Conservation (phyloP, 306 rosid species). For the Carpinus fangiana region DNA sequence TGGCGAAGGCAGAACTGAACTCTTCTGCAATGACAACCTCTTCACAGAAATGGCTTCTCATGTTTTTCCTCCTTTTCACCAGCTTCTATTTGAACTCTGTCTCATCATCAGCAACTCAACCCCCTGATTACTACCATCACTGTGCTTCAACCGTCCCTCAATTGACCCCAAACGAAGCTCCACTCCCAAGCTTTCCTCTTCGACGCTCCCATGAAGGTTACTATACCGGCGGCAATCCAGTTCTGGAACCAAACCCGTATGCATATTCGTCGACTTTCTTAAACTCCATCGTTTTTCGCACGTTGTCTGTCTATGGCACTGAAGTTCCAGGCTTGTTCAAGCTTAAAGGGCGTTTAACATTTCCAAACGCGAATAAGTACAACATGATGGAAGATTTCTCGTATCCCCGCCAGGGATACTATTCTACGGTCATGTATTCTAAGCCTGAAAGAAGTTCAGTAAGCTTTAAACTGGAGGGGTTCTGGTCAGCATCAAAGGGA, state of each 20-base stretch:
- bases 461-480: constrained; percentile 42
- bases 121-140: constrained; percentile 30
- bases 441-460: neutral
- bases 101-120: constrained; percentile 23
- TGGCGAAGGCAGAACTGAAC: neutral
- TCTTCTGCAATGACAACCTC: neutral
- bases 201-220: constrained; percentile 23
- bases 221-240: constrained; percentile 34
- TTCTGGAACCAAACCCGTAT: neutral
- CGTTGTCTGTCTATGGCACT: constrained; percentile 21
- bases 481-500: constrained; percentile 55
- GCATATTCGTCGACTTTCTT: neutral
- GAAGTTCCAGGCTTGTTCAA: constrained; percentile 32
- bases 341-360: constrained; percentile 23
- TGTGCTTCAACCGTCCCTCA: constrained; percentile 44
- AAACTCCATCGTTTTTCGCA: constrained; percentile 13
- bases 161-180: neutral
- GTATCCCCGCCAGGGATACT: neutral
- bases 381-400: constrained; percentile 26
- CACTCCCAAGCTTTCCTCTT: neutral
- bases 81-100: constrained; percentile 19
- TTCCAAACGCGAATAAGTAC: constrained; percentile 2
- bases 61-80: constrained; percentile 23
- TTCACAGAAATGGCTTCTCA: constrained; percentile 14
- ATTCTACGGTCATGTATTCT: neutral